Evolutionary conservation across 306 rosid genomes (phyloP), one percentile per base, ranked within the genome.

Genomic region (Delonix regia): DNA sequence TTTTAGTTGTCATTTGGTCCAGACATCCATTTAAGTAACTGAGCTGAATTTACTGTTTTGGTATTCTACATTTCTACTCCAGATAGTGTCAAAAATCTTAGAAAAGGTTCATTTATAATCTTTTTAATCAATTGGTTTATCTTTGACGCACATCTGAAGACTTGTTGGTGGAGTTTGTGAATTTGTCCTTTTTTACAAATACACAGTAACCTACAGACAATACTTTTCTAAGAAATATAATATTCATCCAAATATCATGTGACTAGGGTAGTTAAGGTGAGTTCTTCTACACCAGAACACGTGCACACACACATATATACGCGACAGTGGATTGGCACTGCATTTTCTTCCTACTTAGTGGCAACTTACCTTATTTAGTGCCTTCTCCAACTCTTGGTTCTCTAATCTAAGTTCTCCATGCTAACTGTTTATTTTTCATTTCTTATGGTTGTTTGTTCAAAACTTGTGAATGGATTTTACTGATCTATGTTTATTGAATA

Each of bases 351-450:
- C 65, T 41, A n/a, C 5, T 67, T 52, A 30, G 44, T 41, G 9
- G 59, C 75, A 56, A 48, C 24, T 24, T 66, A 34, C 76, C 44
- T 72, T 55, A 11, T 55, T 67, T 55, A 55, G 49, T 63, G 56
- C 42, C 60, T 56, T 25, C 64, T 19, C 57, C 33, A 71, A 52
- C 36, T 6, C 77, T 59, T 47, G 42, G 22, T 56, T 63, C 74
- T 11, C 18, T 51, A 34, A 18, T 71, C 27, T 55, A 39, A 57
- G 27, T 41, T 74, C 11, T 15, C 41, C 53, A 34, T 60, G 52
- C 52, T 11, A 5, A 41, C 52, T 66, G 30, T 39, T 66, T 39
- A 39, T 39, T 66, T 66, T 41, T 47, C 24, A 38, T 6, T 38
- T 39, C 34, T 41, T 42, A 0, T 36, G 67, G 27, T 69, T 56